Evolutionary conservation across 2,329 filamentous ascomycete genomes (phyloP), one percentile per base, ranked within the genome.

Genomic region (Penicillium capsulatum): DNA sequence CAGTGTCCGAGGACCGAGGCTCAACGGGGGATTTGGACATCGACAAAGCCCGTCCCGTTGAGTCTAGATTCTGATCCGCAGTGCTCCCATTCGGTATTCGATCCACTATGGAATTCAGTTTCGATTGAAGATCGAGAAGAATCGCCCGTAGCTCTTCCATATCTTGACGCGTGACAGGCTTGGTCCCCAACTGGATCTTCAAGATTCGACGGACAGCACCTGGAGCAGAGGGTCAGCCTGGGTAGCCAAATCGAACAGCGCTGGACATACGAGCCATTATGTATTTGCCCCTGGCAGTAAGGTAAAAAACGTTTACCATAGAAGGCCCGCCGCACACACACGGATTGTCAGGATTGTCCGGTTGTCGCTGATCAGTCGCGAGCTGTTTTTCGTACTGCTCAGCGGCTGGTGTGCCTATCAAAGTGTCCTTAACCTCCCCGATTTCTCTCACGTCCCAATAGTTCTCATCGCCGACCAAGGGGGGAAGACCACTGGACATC

Each of bases 361-460:
- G 64, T 31, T 59, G 50, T 17, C 60, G 53, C 39, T 61, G 48
- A 11, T 58, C 57, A 3, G 51, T 46, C 36, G 52, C 51, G 6
- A 71, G 56, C 30, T 60, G 44, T 13, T 55, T 50, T 17, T 66
- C 58, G 34, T 70, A 68, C 7, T 60, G 50, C 9, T 61, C 59
- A 1, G 65, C 67, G 15, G 62, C 59, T 2, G 60, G 54, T 0
- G 59, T 66, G 2, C 66, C 66, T 8, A 70, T 41, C 7, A 66
- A 54, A 1, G 65, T 67, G 38, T 74, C 71, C 44, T 72, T 70
- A 4, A 74, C 58, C 51, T 73, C 70, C 31, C 65, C 72, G 3
- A 66, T 64, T 38, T 68, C 63, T 7, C 65, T 58, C 1, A 73
- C 70, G 48, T 75, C 70, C 62, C 68, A 73, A 27, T 69, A 72